Conservation (phyloP, 805 yeast genomes). For the Cyberlindnera suaveolens region DNA sequence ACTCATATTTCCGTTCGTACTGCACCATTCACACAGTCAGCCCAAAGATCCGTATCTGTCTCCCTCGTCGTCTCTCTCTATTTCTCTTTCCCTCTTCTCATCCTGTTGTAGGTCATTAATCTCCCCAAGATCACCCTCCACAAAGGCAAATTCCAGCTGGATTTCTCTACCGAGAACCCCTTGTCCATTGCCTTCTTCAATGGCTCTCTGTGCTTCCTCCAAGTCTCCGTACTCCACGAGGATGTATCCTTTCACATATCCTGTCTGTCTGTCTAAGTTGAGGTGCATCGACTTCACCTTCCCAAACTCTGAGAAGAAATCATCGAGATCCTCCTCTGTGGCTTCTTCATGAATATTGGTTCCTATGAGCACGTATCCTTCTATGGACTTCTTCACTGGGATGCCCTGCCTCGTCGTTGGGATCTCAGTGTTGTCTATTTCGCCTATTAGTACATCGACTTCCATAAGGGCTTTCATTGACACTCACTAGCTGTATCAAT, state of each 20-base stretch:
- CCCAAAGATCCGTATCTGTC: neutral
- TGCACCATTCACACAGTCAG: neutral
- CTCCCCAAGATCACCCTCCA: constrained; percentile 13
- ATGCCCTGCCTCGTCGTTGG: constrained; percentile 11
- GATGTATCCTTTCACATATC: constrained; percentile 33
- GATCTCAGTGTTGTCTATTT: neutral
- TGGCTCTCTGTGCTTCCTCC: constrained; percentile 30
- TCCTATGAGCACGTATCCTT: constrained; percentile 37
- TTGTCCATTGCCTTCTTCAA: constrained; percentile 24
- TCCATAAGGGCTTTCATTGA: neutral
- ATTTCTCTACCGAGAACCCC: constrained; percentile 29
- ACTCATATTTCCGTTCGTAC: too few species aligned
- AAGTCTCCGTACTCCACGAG: constrained; percentile 29
- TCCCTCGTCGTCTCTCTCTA: neutral
- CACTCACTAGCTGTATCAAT: constrained; percentile 1
- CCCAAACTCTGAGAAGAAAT: constrained; percentile 37
- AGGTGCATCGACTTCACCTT: constrained; percentile 31
- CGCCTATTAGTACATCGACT: neutral
- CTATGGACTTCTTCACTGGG: constrained; percentile 16
- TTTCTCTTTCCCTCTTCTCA: neutral
- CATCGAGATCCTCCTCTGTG: constrained; percentile 37
- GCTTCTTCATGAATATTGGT: constrained; percentile 39
- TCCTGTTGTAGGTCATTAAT: neutral
- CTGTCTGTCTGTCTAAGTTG: constrained; percentile 38
- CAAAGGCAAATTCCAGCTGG: constrained; percentile 34